Conservation (phyloP, 2,329 filamentous ascomycete genomes). For the Sporothrix dimorphospora region DNA sequence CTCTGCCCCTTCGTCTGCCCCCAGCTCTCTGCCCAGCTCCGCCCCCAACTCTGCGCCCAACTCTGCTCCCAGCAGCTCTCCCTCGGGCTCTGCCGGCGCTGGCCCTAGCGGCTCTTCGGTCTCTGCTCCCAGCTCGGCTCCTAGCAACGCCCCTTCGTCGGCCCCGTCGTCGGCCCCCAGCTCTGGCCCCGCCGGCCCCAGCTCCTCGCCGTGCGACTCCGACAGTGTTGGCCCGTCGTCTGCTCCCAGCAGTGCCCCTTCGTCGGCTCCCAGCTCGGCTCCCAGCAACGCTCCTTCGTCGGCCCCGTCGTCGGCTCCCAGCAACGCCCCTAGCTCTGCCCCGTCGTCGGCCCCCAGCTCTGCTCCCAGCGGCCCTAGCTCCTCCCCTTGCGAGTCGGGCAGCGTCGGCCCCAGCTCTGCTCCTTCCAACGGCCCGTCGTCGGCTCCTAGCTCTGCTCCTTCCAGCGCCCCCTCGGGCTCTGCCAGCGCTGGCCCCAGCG, state of each 20-base stretch:
- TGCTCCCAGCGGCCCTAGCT: constrained; percentile 23
- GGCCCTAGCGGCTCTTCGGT: no score
- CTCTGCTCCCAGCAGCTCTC: neutral
- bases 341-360: constrained; percentile 24
- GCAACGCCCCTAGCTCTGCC: constrained; percentile 30
- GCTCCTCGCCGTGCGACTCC: neutral
- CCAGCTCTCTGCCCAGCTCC: neutral
- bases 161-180: neutral
- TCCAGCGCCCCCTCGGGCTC: neutral
- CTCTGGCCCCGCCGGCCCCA: neutral
- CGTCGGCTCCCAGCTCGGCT: neutral
- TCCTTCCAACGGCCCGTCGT: neutral
- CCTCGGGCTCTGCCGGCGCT: neutral
- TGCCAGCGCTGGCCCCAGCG: neutral
- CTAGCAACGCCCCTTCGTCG: neutral
- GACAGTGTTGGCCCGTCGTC: neutral
- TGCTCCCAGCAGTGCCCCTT: neutral
- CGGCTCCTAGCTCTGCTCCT: neutral
- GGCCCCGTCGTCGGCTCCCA: constrained; percentile 25
- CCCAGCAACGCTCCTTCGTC: neutral
- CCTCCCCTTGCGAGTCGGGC: neutral
- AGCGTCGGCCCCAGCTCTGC: neutral
- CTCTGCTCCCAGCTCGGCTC: neutral
- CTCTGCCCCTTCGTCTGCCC: neutral
- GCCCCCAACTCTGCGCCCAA: neutral